phyloP scores from a whole-genome alignment of 176 grass and related monocot genomes.

The Lolium rigidum region DNA sequence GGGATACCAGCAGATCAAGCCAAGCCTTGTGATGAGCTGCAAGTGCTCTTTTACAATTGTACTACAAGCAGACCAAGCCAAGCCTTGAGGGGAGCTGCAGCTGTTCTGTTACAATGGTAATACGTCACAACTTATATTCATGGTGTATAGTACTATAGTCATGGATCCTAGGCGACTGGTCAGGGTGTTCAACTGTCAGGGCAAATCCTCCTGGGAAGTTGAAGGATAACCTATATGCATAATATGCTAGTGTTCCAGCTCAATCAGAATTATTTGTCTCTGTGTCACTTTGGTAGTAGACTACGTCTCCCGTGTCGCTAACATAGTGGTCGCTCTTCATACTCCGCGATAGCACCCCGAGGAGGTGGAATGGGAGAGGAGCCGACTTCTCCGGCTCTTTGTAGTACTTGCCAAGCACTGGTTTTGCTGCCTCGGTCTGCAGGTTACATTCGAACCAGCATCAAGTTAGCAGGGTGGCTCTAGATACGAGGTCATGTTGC shows the following conservation, averaged over 20 bases:
- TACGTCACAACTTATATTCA: constrained; percentile 33
- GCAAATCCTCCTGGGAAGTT: constrained; percentile 33
- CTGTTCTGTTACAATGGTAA: constrained; percentile 37
- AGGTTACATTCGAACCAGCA: constrained; percentile 31
- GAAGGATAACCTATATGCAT: constrained; percentile 16
- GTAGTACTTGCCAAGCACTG: constrained; percentile 93
- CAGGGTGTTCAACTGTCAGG: constrained; percentile 26
- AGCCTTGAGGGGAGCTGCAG: neutral
- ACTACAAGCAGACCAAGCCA: constrained; percentile 1
- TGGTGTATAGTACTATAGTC: neutral
- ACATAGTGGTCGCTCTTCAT: constrained; percentile 82
- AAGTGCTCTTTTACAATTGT: constrained; percentile 35
- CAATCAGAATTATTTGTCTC: constrained; percentile 51
- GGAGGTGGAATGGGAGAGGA: constrained; percentile 78
- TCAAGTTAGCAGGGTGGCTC: constrained; percentile 32
- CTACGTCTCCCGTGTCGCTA: constrained; percentile 69
- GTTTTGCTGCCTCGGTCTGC: constrained; percentile 90
- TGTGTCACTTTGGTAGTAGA: constrained; percentile 84
- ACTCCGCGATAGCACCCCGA: constrained; percentile 57
- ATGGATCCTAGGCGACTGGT: constrained; percentile 30
- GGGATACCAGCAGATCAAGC: neutral
- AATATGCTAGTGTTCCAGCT: constrained; percentile 36
- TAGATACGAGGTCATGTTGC: neutral
- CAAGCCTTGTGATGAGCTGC: neutral
- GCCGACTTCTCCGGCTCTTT: constrained; percentile 81